Evolutionary conservation across 2,329 filamentous ascomycete genomes (phyloP), one percentile per base, ranked within the genome.

Genomic region (Xylariomycetidae sp.): DNA sequence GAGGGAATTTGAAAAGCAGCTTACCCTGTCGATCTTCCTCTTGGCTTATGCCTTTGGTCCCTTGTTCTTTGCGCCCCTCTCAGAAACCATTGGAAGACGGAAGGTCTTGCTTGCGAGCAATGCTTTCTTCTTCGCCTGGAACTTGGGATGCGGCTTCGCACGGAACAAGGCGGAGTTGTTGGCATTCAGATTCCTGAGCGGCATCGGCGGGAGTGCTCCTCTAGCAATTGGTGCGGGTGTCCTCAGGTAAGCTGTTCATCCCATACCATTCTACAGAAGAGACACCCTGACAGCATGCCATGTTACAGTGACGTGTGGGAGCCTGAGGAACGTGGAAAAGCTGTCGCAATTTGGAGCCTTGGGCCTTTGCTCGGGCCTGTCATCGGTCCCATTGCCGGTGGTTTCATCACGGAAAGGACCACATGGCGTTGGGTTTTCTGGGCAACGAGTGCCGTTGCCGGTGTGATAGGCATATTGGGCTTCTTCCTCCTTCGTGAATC

Each of bases 401-500:
- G 76, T 1, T 82, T 77, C 53, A 78, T 83, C 25, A 64, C 75
- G 1, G 57, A 80, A 44, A 63, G 70, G 49, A 74, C 69, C 5
- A 76, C 69, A 2, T 86, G 82, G 82, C 68, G 80, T 27, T 86
- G 82, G 82, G 73, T 77, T 12, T 85, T 85, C 58, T 83, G 72
- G 58, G 65, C 74, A 2, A 82, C 77, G 2, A 74, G 75, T 1
- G 80, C 84, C 31, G 55, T 57, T 9, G 74, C 75, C 31, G 77
- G 64, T 1, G 33, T 74, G 10, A 71, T 85, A 26, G 77, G 82
- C 50, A 37, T 71, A 5, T 57, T 69, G n/a, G 80, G 52, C 5
- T 10, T 79, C 6, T 53, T 83, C 31, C 68, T 80, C 53, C 70
- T 78, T 2, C 69, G 70, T 34, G 80, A 84, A 49, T 82, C 52